These are phyloP conservation scores for Noccaea caerulescens DNA, from an alignment of 345 rosid species.

Conservation along the genomic window DNA sequence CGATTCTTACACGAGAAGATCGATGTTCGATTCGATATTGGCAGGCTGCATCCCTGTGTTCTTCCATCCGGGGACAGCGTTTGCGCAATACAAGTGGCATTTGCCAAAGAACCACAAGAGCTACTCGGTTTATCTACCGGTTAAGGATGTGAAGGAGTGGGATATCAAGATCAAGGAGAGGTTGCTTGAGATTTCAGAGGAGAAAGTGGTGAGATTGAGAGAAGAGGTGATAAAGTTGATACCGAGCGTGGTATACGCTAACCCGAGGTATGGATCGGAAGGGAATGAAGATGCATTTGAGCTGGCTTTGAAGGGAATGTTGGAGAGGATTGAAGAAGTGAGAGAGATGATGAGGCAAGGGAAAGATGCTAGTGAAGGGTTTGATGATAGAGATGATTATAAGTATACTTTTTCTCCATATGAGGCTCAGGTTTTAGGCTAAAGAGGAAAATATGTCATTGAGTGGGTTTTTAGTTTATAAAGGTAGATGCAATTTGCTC, in stretches of 20 bases:
- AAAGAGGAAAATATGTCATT: slow-evolving; percentile 4
- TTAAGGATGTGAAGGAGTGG: slow-evolving; percentile 48
- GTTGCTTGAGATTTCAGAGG: slow-evolving; percentile 47
- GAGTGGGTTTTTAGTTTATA: slow-evolving; percentile 17
- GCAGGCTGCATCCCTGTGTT: slow-evolving; percentile 73
- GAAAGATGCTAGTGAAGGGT: slow-evolving; percentile 60
- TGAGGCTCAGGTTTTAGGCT: slow-evolving; percentile 38
- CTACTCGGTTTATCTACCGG: slow-evolving; percentile 62
- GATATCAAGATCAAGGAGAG: slow-evolving; percentile 47
- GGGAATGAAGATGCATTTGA: slow-evolving; percentile 63
- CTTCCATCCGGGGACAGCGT: slow-evolving; percentile 72
- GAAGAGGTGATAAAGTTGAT: slow-evolving; percentile 66
- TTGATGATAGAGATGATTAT: slow-evolving; percentile 62
- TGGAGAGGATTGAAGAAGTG: slow-evolving; percentile 56
- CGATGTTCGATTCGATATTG: slow-evolving; percentile 62
- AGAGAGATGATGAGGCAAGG: slow-evolving; percentile 56
- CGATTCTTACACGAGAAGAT: slow-evolving; percentile 69
- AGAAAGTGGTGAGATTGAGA: slow-evolving; percentile 47
- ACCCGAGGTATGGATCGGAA: slow-evolving; percentile 44
- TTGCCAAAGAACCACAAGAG: slow-evolving; percentile 51
- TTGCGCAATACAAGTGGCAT: slow-evolving; percentile 65
- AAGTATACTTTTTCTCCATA: slow-evolving; percentile 59
- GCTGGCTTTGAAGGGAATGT: slow-evolving; percentile 60
- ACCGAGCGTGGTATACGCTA: slow-evolving; percentile 58
- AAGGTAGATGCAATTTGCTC: slow-evolving; percentile 28